phyloP scores from a whole-genome alignment of 1,139 yeast genomes.

The Yamadazyma blattariae region DNA sequence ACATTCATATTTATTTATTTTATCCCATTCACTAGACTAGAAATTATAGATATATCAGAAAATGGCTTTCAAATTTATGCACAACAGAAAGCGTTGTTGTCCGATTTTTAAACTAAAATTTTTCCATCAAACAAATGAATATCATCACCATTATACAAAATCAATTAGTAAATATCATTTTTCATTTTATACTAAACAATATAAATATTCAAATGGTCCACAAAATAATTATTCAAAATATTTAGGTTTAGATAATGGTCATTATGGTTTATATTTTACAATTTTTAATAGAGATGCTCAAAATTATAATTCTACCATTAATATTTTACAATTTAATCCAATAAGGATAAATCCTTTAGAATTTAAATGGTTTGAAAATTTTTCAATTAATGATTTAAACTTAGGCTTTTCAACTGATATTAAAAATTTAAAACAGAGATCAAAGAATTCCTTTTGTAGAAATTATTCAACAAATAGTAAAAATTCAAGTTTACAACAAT shows the following conservation, averaged over 20 bases:
- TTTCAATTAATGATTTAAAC: conserved; percentile 30
- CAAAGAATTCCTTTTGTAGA: conserved; percentile 6
- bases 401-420: conserved; percentile 27
- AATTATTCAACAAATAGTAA: conserved; percentile 4
- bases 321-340: conserved; percentile 14
- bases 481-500: neutral
- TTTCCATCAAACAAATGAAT: conserved; percentile 28
- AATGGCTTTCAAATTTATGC: conserved; percentile 1
- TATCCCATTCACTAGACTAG: too few species aligned
- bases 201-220: conserved; percentile 5
- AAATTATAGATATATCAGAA: too few species aligned
- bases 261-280: conserved; percentile 44
- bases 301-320: conserved; percentile 12
- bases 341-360: conserved; percentile 3
- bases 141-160: conserved; percentile 1
- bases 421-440: conserved; percentile 18
- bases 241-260: conserved; percentile 38
- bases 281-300: conserved; percentile 38
- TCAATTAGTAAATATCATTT: conserved; percentile 2
- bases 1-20: too few species aligned
- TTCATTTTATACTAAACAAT: conserved; percentile 1
- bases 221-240: conserved; percentile 12
- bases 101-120: conserved; percentile 24
- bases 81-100: conserved; percentile 1
- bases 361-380: conserved; percentile 15